phyloP scores from a whole-genome alignment of 768 basidiomycete genomes.

The Clitopilus passeckerianus region DNA sequence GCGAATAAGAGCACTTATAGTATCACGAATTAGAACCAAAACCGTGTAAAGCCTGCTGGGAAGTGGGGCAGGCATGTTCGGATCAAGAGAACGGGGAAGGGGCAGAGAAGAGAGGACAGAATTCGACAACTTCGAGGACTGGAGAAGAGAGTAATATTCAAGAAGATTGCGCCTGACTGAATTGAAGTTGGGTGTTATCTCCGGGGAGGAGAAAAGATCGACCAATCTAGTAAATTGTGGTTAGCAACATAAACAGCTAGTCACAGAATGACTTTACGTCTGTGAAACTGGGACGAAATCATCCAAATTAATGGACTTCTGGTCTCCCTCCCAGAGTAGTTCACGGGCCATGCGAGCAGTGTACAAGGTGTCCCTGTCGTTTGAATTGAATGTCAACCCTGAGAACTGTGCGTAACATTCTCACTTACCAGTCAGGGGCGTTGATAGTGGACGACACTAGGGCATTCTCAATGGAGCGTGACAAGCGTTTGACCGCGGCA shows the following conservation, averaged over 20 bases:
- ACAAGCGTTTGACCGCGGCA: constrained; percentile 82
- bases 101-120: constrained; percentile 80
- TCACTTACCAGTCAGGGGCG: constrained; percentile 84
- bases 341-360: constrained; percentile 91
- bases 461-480: constrained; percentile 64
- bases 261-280: constrained; percentile 54
- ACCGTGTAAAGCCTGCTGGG: constrained; percentile 84
- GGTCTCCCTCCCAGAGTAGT: constrained; percentile 83
- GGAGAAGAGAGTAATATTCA: constrained; percentile 84
- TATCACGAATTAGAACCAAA: constrained; percentile 72
- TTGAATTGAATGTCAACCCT: constrained; percentile 1
- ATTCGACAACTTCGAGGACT: constrained; percentile 80
- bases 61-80: constrained; percentile 63
- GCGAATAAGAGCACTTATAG: constrained; percentile 60
- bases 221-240: constrained; percentile 54
- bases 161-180: constrained; percentile 67
- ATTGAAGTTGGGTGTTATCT: constrained; percentile 54
- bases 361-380: constrained; percentile 79
- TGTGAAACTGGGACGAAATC: constrained; percentile 86
- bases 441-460: constrained; percentile 81
- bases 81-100: constrained; percentile 80
- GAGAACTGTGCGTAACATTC: neutral
- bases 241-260: neutral
- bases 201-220: constrained; percentile 76
- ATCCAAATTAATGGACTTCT: constrained; percentile 63